These are phyloP conservation scores for Lipomyces orientalis DNA, from an alignment of 805 yeast species.

Conservation along the genomic window DNA sequence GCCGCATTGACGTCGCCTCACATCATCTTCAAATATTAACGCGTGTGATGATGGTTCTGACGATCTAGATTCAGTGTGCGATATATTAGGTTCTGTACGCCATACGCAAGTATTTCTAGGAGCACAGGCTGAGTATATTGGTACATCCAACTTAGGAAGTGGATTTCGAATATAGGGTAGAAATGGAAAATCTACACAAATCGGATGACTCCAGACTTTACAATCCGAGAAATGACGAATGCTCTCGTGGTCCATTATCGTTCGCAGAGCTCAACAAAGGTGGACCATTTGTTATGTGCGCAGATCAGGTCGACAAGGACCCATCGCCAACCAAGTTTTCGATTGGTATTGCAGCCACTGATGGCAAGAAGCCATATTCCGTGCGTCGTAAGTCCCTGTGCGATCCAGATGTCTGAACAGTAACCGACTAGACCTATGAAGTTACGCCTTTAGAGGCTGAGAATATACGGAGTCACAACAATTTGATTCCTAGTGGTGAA, in stretches of 20 bases:
- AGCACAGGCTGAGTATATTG: neutral
- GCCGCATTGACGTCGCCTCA: neutral
- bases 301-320: neutral
- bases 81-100: neutral
- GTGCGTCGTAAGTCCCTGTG: conserved; percentile 3
- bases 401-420: neutral
- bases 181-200: neutral
- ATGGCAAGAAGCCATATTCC: conserved; percentile 21
- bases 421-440: neutral
- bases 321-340: conserved; percentile 1
- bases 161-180: neutral
- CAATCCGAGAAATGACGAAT: neutral
- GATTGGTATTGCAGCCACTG: conserved; percentile 16
- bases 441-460: neutral
- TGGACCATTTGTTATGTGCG: conserved; percentile 26
- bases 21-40: neutral
- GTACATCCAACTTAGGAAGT: neutral
- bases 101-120: neutral
- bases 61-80: neutral
- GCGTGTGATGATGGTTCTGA: neutral
- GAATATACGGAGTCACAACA: neutral
- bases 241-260: conserved; percentile 18
- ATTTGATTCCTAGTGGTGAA: conserved; percentile 15
- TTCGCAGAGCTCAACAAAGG: conserved; percentile 23
- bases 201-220: neutral